Evolutionary conservation across 768 basidiomycete species (phyloP), one percentile per base, ranked within the genome.

Genomic region (Pleurotus tuoliensis): DNA sequence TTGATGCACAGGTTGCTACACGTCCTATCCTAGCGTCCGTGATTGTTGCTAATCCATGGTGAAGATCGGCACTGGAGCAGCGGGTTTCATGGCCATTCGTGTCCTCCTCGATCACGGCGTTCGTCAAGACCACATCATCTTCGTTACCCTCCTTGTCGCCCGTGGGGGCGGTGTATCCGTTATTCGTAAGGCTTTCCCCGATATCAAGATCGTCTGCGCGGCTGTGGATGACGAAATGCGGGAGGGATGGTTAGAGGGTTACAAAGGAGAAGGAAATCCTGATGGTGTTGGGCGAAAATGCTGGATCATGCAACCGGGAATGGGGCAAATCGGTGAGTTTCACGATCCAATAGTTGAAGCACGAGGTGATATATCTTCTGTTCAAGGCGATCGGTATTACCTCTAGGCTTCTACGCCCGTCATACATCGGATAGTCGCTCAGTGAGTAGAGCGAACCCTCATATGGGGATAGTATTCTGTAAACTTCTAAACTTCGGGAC

Each of bases 81-180:
- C 92, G 3, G 87, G 88, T 16, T 90, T 98, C 69, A 98, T 98
- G 96, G 88, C 94, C 0, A 91, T 99, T 59, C 88, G 96, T 25
- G 82, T 96, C 9, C 75, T 98, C 8, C 79, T 98, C 15, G 96
- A 99, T 67, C 96, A 99, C 62, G 94, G 96, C 11, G 86, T 96
- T 15, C 81, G 69, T 55, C 83, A 94, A 68, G 84, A 88, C 58
- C 85, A 82, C 63, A 95, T 97, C 61, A 84, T 97, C 56, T 95
- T 95, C 65, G 83, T 94, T 12, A 88, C 93, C 0, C 93, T 96
- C 73, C 78, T 98, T 7, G 88, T 96, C 47, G 88, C 94, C 5
- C 80, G 84, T n/a, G 79, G 75, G 13, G 94, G 94, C 15, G 91
- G 94, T 9, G 67, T 97, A 16, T 80, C 82, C 2, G 82, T 90